A percentile compares a stretch with the other conserved stretches of the same genome.
phyloP scores from a whole-genome alignment of 257 asterid species.

The Fraxinus excelsior region DNA sequence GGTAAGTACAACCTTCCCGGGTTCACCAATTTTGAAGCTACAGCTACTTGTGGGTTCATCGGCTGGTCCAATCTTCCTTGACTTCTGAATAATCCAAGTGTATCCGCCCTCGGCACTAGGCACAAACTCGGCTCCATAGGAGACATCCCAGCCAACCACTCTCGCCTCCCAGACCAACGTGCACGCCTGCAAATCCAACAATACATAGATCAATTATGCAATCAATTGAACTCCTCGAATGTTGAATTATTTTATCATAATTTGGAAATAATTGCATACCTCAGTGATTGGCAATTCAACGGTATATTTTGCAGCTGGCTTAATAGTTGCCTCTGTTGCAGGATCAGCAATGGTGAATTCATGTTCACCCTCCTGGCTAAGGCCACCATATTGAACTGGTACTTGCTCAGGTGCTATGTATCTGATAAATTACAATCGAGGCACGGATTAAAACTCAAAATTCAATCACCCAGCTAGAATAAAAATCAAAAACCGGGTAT shows the following conservation, averaged over 20 bases:
- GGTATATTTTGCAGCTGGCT: constrained; percentile 60
- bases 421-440: constrained; percentile 30
- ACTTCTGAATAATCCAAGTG: constrained; percentile 64
- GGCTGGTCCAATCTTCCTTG: constrained; percentile 55
- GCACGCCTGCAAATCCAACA: constrained; percentile 40
- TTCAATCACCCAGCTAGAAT: neutral
- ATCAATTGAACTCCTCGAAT: neutral
- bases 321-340: constrained; percentile 51
- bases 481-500: neutral
- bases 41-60: constrained; percentile 54
- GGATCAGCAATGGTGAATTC: constrained; percentile 52
- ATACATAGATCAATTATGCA: neutral
- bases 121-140: constrained; percentile 64
- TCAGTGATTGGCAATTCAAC: constrained; percentile 58
- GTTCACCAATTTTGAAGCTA: constrained; percentile 49
- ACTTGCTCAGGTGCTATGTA: constrained; percentile 72
- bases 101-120: constrained; percentile 65
- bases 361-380: constrained; percentile 51
- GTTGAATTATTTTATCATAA: neutral
- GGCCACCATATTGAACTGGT: constrained; percentile 70
- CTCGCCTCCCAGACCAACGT: constrained; percentile 67
- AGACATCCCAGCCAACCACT: constrained; percentile 65
- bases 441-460: neutral
- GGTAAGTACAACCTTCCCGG: constrained; percentile 61
- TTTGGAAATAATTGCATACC: constrained; percentile 33